Evolutionary conservation across 2,329 filamentous ascomycete species (phyloP), one percentile per base, ranked within the genome.

Genomic region (Talaromyces sp.): DNA sequence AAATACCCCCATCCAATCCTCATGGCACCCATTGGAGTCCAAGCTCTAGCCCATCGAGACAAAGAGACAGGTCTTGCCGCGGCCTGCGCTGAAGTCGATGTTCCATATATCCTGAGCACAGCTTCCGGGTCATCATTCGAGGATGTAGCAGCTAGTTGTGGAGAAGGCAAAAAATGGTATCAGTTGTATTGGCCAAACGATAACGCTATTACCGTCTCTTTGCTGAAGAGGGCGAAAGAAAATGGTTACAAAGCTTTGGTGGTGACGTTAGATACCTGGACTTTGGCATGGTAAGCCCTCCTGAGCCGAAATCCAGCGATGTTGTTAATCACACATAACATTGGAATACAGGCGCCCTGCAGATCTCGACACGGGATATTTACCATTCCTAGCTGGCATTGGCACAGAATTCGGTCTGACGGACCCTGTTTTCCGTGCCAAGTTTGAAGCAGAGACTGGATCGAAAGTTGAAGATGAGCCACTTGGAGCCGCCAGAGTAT

Each of bases 361-460:
- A 0, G 89, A 92, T 71, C 82, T 92, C 4, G 89, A 91, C 68
- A 82, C 83, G 15, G 85, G 72, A 31, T 79, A 77, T 62, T 69
- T 79, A 13, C 78, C 88, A 0, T 90, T 91, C 68, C 76, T 87
- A 31, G 81, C 78, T 45, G 85, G 85, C 0, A 74, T 85, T 10
- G 89, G 89, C 2, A 84, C 85, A 60, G 80, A 84, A 53, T 82
- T 88, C 2, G 89, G 88, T 1, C 88, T 92, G 69, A 82, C 82
- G 1, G 89, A 92, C 71, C 88, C 89, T 0, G 86, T 88, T 0
- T 91, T 90, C 74, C 81, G 84, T 17, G 76, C 77, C 34, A 83
- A 85, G 59, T 88, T 87, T 71, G 81, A 84, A 45, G 80, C 81
- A 68, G 77, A 79, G 56, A 76, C 74, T n/a, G 83, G 81, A 0